These are phyloP conservation scores for Bertia moriformis DNA, from an alignment of 2,329 filamentous ascomycete species.

Conservation along the genomic window DNA sequence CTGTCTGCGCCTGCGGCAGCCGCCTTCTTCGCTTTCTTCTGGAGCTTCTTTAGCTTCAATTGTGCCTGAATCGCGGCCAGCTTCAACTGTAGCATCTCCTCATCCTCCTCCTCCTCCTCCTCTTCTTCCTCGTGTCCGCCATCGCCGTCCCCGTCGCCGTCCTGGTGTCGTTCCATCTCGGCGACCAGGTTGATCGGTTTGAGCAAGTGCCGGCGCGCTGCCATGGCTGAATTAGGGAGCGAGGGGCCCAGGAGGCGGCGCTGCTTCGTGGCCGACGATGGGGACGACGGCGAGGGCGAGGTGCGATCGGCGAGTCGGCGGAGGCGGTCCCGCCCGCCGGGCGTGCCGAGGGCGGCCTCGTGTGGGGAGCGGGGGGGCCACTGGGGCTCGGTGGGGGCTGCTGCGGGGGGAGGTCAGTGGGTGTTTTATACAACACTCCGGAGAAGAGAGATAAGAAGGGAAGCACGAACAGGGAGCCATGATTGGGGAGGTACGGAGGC, in stretches of 20 bases:
- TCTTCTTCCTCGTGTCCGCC: constrained; percentile 15
- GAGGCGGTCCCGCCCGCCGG: constrained; percentile 64
- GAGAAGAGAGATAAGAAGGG: too few species aligned
- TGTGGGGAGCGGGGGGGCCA: constrained; percentile 56
- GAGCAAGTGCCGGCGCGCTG: constrained; percentile 4
- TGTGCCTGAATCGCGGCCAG: constrained; percentile 79
- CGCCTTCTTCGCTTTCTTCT: constrained; percentile 31
- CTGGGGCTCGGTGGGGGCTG: constrained; percentile 28
- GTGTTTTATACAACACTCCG: too few species aligned
- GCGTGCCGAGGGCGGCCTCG: constrained; percentile 52
- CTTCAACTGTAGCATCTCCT: constrained; percentile 76
- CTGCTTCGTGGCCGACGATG: constrained; percentile 6
- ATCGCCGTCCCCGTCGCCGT: constrained; percentile 2
- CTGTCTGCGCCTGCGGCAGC: too few species aligned
- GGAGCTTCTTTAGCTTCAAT: constrained; percentile 73
- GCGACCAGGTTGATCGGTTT: constrained; percentile 6
- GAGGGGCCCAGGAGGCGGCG: too few species aligned
- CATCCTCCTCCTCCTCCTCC: constrained; percentile 60
- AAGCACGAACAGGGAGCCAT: too few species aligned
- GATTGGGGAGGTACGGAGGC: too few species aligned
- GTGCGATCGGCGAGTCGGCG: constrained; percentile 51
- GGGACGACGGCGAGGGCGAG: constrained; percentile 51
- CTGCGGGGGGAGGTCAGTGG: too few species aligned
- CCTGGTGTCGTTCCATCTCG: constrained; percentile 10
- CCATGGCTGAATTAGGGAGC: too few species aligned